Evolutionary conservation across 202 grass and related monocot species (phyloP).

Genomic region (Bolboschoenoplectus hybrid): DNA sequence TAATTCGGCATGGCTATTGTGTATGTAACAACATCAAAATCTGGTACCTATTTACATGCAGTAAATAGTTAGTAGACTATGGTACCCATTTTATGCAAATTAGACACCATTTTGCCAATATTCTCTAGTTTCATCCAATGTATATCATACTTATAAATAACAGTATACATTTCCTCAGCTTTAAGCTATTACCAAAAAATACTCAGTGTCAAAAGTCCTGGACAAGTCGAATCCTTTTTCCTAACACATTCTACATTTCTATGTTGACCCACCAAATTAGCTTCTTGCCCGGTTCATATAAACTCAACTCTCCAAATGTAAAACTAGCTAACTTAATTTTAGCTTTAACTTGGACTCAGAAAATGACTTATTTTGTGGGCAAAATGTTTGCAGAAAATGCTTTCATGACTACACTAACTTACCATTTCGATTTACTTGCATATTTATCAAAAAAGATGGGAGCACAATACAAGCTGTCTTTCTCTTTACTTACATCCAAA

Average conservation of each 20-base stretch:
- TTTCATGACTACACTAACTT: not conserved
- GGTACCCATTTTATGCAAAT: not conserved
- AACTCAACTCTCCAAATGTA: not conserved
- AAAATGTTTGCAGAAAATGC: not conserved
- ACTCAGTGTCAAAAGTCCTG: not conserved
- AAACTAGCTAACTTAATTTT: constrained; percentile 5
- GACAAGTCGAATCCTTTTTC: not conserved
- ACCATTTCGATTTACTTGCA: not conserved
- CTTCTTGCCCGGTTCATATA: not conserved
- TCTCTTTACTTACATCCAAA: constrained; percentile 62
- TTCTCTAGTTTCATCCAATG: not conserved
- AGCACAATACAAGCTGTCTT: not conserved
- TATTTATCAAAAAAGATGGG: not conserved
- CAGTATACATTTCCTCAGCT: not conserved
- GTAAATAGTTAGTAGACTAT: not conserved
- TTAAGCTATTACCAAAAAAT: not conserved
- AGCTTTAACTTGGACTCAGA: not conserved
- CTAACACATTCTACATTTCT: not conserved
- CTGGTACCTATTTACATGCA: constrained; percentile 62
- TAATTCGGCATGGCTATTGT: constrained; percentile 91
- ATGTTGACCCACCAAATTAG: not conserved
- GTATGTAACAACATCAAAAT: constrained; percentile 89
- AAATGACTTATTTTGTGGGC: not conserved
- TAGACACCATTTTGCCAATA: not conserved
- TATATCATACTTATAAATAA: not conserved